These are phyloP conservation scores for Globisporangium spinosum DNA, from an alignment of 352 stramenopile species.

Conservation along the genomic window DNA sequence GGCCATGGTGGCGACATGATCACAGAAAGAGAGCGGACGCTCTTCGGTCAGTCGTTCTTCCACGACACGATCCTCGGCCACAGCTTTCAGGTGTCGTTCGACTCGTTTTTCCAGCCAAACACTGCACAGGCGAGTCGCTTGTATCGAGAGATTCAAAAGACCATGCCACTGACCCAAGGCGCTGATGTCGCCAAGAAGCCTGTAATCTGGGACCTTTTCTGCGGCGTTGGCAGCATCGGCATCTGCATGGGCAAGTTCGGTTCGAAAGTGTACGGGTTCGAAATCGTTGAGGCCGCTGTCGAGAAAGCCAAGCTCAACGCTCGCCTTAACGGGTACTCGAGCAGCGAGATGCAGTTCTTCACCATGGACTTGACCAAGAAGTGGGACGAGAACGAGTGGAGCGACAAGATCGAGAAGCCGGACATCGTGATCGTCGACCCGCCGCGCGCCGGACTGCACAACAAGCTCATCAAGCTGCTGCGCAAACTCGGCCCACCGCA, in stretches of 20 bases:
- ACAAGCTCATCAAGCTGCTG: slow-evolving; percentile 60
- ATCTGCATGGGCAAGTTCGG: slow-evolving; percentile 60
- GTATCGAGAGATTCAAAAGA: slow-evolving; percentile 49
- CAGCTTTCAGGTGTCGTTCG: slow-evolving; percentile 59
- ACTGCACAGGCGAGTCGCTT: slow-evolving; percentile 48
- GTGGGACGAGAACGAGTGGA: slow-evolving; percentile 40
- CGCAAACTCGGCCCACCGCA: slow-evolving; percentile 33
- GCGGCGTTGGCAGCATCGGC: slow-evolving; percentile 73
- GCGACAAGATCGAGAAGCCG: slow-evolving; percentile 25
- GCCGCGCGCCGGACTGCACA: slow-evolving; percentile 61
- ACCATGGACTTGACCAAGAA: slow-evolving; percentile 53
- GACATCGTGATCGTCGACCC: slow-evolving; percentile 78
- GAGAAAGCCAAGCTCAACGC: slow-evolving; percentile 53
- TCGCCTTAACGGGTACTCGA: slow-evolving; percentile 50
- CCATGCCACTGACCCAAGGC: slow-evolving; percentile 20
- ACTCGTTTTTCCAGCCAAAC: slow-evolving; percentile 84
- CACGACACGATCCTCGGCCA: slow-evolving; percentile 61
- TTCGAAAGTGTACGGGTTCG: slow-evolving; percentile 57
- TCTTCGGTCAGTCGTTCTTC: slow-evolving; percentile 45
- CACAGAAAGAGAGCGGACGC: slow-evolving; percentile 24
- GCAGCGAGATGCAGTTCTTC: slow-evolving; percentile 57
- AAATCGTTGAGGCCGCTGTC: slow-evolving; percentile 58
- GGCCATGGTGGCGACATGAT: background rate
- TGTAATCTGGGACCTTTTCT: slow-evolving; percentile 79
- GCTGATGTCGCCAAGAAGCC: slow-evolving; percentile 23